A percentile compares a stretch with the other conserved stretches of the same genome.
These are phyloP conservation scores for Fusarium sp. DNA, from an alignment of 2,329 filamentous ascomycete species.

Conservation along the genomic window DNA sequence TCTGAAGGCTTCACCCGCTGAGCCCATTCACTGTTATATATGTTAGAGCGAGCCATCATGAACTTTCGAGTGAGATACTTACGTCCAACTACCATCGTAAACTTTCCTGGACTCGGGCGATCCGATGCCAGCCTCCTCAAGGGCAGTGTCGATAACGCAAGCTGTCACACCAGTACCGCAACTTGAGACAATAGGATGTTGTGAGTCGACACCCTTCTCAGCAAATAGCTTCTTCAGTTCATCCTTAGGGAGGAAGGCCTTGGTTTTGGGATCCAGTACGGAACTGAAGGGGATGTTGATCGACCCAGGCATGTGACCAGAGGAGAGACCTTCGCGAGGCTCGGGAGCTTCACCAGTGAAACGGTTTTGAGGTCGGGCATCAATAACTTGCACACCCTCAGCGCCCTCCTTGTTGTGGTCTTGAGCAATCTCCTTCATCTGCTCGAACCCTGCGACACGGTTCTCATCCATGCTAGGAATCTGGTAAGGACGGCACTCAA, in stretches of 20 bases:
- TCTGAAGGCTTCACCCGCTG: conserved; percentile 72
- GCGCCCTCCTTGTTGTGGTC: conserved; percentile 85
- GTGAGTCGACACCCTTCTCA: conserved; percentile 81
- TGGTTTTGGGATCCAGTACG: conserved; percentile 85
- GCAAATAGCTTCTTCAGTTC: conserved; percentile 82
- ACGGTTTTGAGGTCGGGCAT: conserved; percentile 83
- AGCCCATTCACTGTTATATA: conserved; percentile 71
- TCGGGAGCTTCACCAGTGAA: conserved; percentile 88
- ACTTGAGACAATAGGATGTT: conserved; percentile 84
- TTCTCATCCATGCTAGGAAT: conserved; percentile 70
- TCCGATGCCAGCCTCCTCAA: conserved; percentile 82
- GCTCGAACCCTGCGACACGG: conserved; percentile 83
- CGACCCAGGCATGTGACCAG: conserved; percentile 91
- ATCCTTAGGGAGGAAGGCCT: conserved; percentile 78
- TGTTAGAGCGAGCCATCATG: conserved; percentile 37
- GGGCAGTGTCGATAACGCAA: conserved; percentile 87
- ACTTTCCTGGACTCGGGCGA: conserved; percentile 75
- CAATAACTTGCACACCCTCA: conserved; percentile 87
- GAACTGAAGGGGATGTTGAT: conserved; percentile 84
- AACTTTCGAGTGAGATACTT: conserved; percentile 59
- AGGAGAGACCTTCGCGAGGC: conserved; percentile 85
- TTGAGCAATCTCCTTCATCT: conserved; percentile 80
- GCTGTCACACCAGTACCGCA: conserved; percentile 97
- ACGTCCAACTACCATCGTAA: conserved; percentile 99
- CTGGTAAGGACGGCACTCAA: conserved; percentile 73